Conservation (phyloP, 2,329 filamentous ascomycete species). For the Pseudogymnoascus sp. region DNA sequence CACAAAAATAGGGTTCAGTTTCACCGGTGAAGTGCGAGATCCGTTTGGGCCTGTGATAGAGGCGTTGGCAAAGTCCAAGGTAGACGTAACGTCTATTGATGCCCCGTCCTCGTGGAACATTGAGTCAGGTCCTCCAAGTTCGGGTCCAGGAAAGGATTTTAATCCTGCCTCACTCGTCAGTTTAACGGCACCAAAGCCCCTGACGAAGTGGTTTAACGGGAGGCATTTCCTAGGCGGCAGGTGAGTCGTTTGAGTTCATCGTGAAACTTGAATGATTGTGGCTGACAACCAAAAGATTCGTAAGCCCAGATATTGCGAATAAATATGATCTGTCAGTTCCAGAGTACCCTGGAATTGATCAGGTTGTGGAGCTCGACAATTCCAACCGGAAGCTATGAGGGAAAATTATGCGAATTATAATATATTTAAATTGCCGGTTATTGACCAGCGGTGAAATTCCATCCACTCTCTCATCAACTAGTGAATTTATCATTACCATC, state of each 20-base stretch:
- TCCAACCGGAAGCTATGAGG: slow-evolving; percentile 44
- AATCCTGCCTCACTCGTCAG: slow-evolving; percentile 76
- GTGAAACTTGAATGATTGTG: not conserved
- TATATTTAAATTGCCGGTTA: slow-evolving; percentile 7
- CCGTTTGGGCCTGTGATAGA: slow-evolving; percentile 79
- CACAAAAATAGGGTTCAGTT: slow-evolving; percentile 66
- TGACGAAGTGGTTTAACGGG: slow-evolving; percentile 75
- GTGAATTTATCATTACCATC: not conserved
- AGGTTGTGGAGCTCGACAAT: slow-evolving; percentile 67
- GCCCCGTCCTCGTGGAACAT: slow-evolving; percentile 94
- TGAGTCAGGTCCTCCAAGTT: slow-evolving; percentile 69
- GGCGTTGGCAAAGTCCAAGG: slow-evolving; percentile 60
- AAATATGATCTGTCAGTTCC: slow-evolving; percentile 85
- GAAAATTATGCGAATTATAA: not conserved
- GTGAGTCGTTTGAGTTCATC: slow-evolving; percentile 32
- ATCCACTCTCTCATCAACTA: not conserved
- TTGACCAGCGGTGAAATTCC: not conserved
- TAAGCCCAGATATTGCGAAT: slow-evolving; percentile 66
- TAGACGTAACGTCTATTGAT: slow-evolving; percentile 83
- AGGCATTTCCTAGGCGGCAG: slow-evolving; percentile 87
- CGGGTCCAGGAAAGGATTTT: slow-evolving; percentile 71
- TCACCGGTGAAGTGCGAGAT: slow-evolving; percentile 84
- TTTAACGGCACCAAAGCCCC: slow-evolving; percentile 85
- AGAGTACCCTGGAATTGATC: slow-evolving; percentile 76
- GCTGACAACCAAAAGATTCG: slow-evolving; percentile 50